Evolutionary conservation across 495 filamentous ascomycete genomes (phyloP).

Genomic region (Lophiostoma macrostomum): DNA sequence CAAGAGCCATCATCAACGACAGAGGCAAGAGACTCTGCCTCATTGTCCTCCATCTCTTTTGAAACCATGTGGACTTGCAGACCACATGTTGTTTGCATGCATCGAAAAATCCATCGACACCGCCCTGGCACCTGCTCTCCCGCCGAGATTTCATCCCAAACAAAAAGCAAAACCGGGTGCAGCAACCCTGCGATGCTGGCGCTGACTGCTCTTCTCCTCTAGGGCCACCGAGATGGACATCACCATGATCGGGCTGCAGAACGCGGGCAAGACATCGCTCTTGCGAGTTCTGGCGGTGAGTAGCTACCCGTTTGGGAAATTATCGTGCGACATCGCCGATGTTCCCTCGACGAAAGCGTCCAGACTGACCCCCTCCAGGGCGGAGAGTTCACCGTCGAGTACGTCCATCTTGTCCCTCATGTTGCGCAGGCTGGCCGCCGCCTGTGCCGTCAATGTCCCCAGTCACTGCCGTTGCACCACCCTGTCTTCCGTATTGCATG

Average conservation of each 20-base stretch:
- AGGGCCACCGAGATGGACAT: constrained; percentile 99
- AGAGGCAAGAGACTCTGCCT: too few species aligned
- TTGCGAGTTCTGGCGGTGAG: constrained; percentile 91
- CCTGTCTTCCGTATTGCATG: constrained; percentile 6
- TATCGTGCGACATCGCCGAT: constrained; percentile 23
- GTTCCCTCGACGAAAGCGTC: constrained; percentile 11
- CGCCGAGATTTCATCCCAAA: constrained; percentile 14
- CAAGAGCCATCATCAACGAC: too few species aligned
- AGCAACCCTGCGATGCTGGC: constrained; percentile 28
- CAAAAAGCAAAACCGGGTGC: constrained; percentile 27
- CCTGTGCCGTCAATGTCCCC: constrained; percentile 18
- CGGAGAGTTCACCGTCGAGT: constrained; percentile 99
- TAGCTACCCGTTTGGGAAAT: constrained; percentile 32
- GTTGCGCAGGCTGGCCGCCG: constrained; percentile 17
- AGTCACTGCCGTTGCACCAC: constrained; percentile 15
- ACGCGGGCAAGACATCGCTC: constrained; percentile 95
- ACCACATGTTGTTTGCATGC: too few species aligned
- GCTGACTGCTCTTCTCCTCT: constrained; percentile 27
- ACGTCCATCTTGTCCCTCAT: constrained; percentile 49
- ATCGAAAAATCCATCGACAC: too few species aligned
- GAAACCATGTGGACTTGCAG: too few species aligned
- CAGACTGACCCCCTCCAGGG: constrained; percentile 60
- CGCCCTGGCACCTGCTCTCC: constrained; percentile 20
- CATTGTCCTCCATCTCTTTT: too few species aligned
- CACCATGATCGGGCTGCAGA: constrained; percentile 98